Base-by-base conservation (phyloP, 2,329 filamentous ascomycete species). In the Gaeumannomyces tritici region DNA sequence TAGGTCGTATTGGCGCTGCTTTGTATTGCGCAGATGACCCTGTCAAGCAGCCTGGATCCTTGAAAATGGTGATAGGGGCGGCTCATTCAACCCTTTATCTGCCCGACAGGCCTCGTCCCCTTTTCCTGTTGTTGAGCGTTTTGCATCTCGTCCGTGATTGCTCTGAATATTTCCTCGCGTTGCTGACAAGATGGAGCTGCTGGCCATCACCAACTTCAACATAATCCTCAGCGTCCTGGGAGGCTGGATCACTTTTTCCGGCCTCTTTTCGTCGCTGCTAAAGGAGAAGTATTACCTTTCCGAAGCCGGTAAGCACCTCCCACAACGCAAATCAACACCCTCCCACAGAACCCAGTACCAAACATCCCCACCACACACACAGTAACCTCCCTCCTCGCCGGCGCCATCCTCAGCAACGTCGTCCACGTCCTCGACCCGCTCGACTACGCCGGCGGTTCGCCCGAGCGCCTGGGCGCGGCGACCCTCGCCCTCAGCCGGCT, bases 281-380 rank as follows among this genome's bases (percentile, higher is more conserved):
- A 96, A 97, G 72, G 93, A 96, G 76, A 89, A 86, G 63, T 93
- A 90, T 71, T 96, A 96, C 72, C 82, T 97, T 1, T 96, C 91
- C 1, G 93, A 97, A 82, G 90, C 93, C 61, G 79, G 91, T 93
- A 79, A 73, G 89, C 84, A 26, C 29, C 47, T 28, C 42, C 5
- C 33, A 47, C n/a, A n/a, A 35, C 33, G 42, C n/a, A n/a, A 35
- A 31, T 9, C 29, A 4, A 31, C 29, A 31, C 29, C 29, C 29
- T 31, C 29, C 29, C 29, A n/a, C n/a, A n/a, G n/a, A n/a, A n/a
- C n/a, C n/a, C n/a, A n/a, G n/a, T n/a, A n/a, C n/a, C n/a, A 31
- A 31, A 31, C 28, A 61, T 13, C 4, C 42, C 59, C 13, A 24
- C 4, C 42, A 57, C 13, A 24, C 26, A 5, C 35, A 26, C 66